Evolutionary conservation across 345 rosid species (phyloP), one percentile per base, ranked within the genome.

Genomic region (Clarkia xantiana): DNA sequence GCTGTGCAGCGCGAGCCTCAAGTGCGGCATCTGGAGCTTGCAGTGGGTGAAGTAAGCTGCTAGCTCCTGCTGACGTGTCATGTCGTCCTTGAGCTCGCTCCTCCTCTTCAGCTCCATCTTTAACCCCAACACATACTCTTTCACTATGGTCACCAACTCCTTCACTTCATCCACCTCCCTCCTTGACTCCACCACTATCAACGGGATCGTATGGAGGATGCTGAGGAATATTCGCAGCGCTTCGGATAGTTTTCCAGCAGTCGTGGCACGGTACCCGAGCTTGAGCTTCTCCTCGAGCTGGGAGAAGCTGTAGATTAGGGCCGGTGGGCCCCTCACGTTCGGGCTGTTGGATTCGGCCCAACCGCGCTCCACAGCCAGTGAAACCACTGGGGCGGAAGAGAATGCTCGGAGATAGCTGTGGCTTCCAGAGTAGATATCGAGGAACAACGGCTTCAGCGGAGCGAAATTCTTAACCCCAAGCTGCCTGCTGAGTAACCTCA

Each of bases 41-140:
- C 91, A 81, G 66, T 91, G 94, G 56, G 98, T 91, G 79, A 86
- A 86, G 67, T 91, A 91, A 42, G 98, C 96, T 13, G 98, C 98
- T 14, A 91, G 96, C 76, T 86, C 96, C 71, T 81, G 94, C 62
- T 86, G 96, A 47, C 93, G 80, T 1, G 70, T 61, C 0, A 81
- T 82, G 51, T 91, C 59, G 52, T 73, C 94, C 77, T 55, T 83
- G 40, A 70, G 42, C 44, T 86, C 97, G 64, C 86, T 82, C 60
- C 86, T 86, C 61, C 96, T 76, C 60, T 73, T 77, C 25, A 86
- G 81, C 64, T 86, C 96, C 84, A 86, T 81, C 56, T 83, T 66
- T 55, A 86, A 73, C 40, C 84, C 96, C 20, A 83, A 71, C 42
- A 79, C 98, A 49, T 91, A 91, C 64, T 91, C 98, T 58, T 84